Evolutionary conservation across 306 rosid genomes (phyloP).

Genomic region (Quercus engelmannii): DNA sequence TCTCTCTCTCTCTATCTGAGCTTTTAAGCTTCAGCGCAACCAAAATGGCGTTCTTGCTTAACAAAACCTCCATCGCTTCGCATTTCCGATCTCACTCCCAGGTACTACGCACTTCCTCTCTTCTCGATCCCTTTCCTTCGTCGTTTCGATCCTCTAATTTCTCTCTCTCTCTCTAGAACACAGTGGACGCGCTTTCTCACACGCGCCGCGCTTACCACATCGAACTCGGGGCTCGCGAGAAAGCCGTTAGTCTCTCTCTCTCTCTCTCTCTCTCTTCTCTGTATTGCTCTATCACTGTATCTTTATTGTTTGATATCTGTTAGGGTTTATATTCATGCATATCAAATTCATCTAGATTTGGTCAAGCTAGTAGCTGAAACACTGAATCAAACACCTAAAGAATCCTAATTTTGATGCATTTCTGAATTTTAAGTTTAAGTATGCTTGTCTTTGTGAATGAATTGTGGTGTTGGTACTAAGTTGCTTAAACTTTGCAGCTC

Average conservation of each 20-base stretch:
- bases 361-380: no score
- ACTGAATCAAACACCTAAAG: no score
- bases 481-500: constrained; percentile 47
- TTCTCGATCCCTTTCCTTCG: not conserved
- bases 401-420: no score
- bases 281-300: not conserved
- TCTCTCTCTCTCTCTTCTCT: not conserved
- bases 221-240: constrained; percentile 80
- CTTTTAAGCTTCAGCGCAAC: not conserved
- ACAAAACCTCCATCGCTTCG: constrained; percentile 52
- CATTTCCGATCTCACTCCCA: constrained; percentile 58
- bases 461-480: not conserved
- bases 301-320: not conserved
- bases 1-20: not conserved
- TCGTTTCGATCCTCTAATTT: not conserved
- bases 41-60: constrained; percentile 66
- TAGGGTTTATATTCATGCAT: not conserved
- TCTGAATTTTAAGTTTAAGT: no score
- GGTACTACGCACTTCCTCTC: constrained; percentile 21
- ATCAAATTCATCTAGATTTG: not conserved
- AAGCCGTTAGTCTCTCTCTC: constrained; percentile 58
- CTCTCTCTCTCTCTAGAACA: constrained; percentile 18
- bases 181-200: constrained; percentile 38
- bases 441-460: no score
- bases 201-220: constrained; percentile 71